Conservation (phyloP, 768 basidiomycete species). For the Neoboletus subvelutipes region DNA sequence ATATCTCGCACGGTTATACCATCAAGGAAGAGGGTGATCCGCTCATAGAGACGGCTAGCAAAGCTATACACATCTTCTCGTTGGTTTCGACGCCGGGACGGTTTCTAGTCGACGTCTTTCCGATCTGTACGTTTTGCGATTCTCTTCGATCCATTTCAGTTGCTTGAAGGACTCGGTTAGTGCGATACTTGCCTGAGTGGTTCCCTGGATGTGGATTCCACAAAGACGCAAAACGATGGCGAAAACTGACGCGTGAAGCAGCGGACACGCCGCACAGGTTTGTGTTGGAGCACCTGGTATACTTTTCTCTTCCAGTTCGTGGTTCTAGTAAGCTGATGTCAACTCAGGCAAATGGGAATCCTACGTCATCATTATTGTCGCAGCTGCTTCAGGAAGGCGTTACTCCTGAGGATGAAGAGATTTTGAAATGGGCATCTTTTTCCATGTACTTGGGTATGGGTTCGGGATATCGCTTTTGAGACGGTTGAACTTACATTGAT, state of each 20-base stretch:
- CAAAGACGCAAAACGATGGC: slow-evolving; percentile 7
- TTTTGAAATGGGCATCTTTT: slow-evolving; percentile 18
- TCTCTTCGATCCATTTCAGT: neutral
- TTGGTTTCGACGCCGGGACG: slow-evolving; percentile 1
- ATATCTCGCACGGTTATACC: slow-evolving; percentile 38
- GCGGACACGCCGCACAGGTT: slow-evolving; percentile 1
- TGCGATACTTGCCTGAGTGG: slow-evolving; percentile 22
- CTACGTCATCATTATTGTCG: slow-evolving; percentile 15
- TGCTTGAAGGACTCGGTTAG: neutral
- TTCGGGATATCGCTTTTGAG: neutral
- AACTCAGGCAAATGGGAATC: slow-evolving; percentile 9
- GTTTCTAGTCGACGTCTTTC: slow-evolving; percentile 13
- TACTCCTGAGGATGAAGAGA: slow-evolving; percentile 8
- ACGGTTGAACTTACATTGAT: neutral
- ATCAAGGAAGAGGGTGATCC: slow-evolving; percentile 33
- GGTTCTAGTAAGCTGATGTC: neutral
- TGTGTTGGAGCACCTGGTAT: slow-evolving; percentile 16
- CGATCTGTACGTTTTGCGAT: slow-evolving; percentile 3
- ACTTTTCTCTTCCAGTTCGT: neutral
- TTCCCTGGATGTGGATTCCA: slow-evolving; percentile 22
- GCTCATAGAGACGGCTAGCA: slow-evolving; percentile 29
- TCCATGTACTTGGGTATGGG: slow-evolving; percentile 17
- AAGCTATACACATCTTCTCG: slow-evolving; percentile 18
- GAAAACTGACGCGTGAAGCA: slow-evolving; percentile 1
- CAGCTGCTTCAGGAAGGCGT: slow-evolving; percentile 6